Conservation (phyloP, 108 stramenopile genomes). For the Cylindrotheca closterium region DNA sequence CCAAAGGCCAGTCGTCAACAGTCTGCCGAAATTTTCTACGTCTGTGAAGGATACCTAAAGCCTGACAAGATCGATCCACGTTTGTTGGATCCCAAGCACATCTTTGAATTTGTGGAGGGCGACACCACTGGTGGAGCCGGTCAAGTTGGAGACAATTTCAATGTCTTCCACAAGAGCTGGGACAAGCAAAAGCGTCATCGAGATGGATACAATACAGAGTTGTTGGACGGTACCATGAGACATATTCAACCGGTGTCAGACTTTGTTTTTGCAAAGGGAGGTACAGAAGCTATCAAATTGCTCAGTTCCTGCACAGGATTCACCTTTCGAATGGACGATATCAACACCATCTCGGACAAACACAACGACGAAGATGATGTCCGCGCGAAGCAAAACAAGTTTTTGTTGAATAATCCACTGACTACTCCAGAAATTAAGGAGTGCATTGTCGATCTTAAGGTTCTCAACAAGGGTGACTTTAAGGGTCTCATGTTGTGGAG, state of each 20-base stretch:
- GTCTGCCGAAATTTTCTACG: conserved; percentile 98
- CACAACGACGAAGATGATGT: conserved; percentile 22
- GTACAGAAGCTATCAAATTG: conserved; percentile 90
- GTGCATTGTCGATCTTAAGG: conserved; percentile 87
- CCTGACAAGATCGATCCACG: conserved; percentile 94
- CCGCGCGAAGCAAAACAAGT: conserved; percentile 1
- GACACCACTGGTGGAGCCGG: conserved; percentile 56
- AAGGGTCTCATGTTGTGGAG: conserved; percentile 93
- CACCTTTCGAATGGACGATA: conserved; percentile 63
- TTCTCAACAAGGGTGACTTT: conserved; percentile 97
- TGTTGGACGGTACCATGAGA: conserved; percentile 79
- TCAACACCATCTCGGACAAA: conserved; percentile 13
- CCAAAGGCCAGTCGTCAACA: conserved; percentile 90
- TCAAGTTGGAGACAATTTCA: conserved; percentile 40
- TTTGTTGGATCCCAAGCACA: conserved; percentile 96
- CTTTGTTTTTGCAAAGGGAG: conserved; percentile 66
- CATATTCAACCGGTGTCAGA: conserved; percentile 69
- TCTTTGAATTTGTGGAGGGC: conserved; percentile 89
- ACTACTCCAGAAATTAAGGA: conserved; percentile 90
- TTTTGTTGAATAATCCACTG: conserved; percentile 74
- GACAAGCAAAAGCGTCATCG: conserved; percentile 81
- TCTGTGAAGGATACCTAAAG: conserved; percentile 85
- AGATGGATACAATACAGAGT: conserved; percentile 91
- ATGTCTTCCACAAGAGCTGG: conserved; percentile 95
- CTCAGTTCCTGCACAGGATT: conserved; percentile 88